phyloP scores from a whole-genome alignment of 2,329 filamentous ascomycete genomes.

The Cordyceps militaris region DNA sequence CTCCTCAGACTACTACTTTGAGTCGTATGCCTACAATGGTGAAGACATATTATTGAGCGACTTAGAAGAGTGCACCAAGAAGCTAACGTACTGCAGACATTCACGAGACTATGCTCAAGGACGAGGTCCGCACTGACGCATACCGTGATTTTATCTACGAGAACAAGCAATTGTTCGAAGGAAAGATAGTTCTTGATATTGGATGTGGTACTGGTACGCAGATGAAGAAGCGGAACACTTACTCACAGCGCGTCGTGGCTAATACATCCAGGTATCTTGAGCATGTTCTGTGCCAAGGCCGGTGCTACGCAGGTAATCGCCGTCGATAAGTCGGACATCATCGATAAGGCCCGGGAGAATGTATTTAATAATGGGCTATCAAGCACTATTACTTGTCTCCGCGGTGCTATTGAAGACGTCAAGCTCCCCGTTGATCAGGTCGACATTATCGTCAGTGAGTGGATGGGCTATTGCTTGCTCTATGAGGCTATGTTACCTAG shows the following conservation, averaged over 20 bases:
- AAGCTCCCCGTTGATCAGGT: conserved; percentile 69
- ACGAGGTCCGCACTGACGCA: conserved; percentile 77
- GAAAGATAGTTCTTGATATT: conserved; percentile 83
- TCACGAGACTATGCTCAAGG: conserved; percentile 93
- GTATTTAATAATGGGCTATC: conserved; percentile 73
- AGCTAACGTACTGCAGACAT: conserved; percentile 54
- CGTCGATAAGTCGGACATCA: conserved; percentile 88
- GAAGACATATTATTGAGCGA: conserved; percentile 13
- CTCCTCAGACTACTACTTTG: conserved; percentile 41
- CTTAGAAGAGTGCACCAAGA: background rate
- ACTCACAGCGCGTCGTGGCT: background rate
- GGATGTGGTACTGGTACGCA: conserved; percentile 65
- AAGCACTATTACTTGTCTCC: conserved; percentile 68
- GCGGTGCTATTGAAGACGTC: conserved; percentile 85
- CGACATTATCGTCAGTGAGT: conserved; percentile 93
- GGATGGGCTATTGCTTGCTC: conserved; percentile 93
- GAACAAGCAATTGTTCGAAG: conserved; percentile 79
- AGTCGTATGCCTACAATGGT: conserved; percentile 60
- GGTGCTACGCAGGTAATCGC: conserved; percentile 82
- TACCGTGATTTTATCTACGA: conserved; percentile 94
- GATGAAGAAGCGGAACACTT: background rate
- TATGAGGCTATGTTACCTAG: conserved; percentile 97
- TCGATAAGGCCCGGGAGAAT: conserved; percentile 78
- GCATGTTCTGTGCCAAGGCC: conserved; percentile 89
- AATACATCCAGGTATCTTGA: conserved; percentile 60